Conservation (phyloP, 176 grass and related monocot species). For the Carex kokanica region DNA sequence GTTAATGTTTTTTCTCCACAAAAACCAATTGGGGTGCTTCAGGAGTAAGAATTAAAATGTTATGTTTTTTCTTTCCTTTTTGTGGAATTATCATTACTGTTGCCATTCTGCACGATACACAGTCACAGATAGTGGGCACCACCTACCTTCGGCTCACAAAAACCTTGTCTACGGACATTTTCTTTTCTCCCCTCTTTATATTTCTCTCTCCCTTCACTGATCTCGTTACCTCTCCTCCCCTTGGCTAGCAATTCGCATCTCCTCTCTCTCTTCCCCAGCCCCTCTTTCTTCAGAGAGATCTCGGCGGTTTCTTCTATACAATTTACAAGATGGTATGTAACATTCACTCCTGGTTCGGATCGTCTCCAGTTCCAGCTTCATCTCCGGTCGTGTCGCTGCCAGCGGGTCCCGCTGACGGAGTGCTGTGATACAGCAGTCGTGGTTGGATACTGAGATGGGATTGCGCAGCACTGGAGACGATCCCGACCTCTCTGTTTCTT, state of each 20-base stretch:
- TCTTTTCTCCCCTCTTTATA: constrained; percentile 14
- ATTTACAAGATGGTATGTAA: constrained; percentile 36
- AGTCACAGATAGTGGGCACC: background rate
- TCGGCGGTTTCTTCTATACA: background rate
- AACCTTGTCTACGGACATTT: background rate
- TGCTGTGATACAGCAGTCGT: background rate
- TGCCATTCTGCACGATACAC: background rate
- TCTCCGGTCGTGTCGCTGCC: background rate
- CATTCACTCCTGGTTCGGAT: background rate
- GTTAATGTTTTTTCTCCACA: too few relatives aligned
- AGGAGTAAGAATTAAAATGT: too few relatives aligned
- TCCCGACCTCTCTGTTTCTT: background rate
- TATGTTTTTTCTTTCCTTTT: background rate
- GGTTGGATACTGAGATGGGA: background rate
- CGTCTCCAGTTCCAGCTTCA: constrained; percentile 6
- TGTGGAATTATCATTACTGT: background rate
- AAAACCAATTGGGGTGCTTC: background rate
- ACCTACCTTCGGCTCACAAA: background rate
- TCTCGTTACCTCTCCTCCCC: background rate
- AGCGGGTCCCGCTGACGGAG: constrained; percentile 12
- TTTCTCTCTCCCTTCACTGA: background rate
- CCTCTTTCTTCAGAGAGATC: constrained; percentile 9
- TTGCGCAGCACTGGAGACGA: background rate
- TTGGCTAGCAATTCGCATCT: constrained; percentile 9
- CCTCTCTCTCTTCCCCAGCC: background rate